These are phyloP conservation scores for Alliaria petiolata DNA, from an alignment of 345 rosid species.

Conservation along the genomic window DNA sequence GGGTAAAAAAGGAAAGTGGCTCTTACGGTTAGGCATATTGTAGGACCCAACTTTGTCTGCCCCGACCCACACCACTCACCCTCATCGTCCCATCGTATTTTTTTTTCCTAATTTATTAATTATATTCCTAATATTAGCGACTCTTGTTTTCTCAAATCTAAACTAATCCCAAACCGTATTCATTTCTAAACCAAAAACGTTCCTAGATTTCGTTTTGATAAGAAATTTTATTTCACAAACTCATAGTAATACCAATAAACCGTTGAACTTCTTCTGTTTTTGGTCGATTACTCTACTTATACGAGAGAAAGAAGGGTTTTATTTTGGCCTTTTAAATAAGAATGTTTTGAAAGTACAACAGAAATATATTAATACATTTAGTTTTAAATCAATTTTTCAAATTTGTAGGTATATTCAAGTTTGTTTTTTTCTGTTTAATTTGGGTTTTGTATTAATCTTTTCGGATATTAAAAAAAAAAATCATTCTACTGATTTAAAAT, in stretches of 20 bases:
- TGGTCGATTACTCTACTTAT: not conserved
- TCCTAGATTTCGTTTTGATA: not conserved
- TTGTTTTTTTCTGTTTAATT: not conserved
- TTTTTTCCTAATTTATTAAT: not conserved
- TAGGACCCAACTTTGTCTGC: constrained; percentile 28
- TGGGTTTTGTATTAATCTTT: not conserved
- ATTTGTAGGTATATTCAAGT: too few species aligned
- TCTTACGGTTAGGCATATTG: constrained; percentile 11
- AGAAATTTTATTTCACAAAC: not conserved
- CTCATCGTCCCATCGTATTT: constrained; percentile 1
- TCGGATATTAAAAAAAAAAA: too few species aligned
- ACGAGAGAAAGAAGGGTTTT: too few species aligned
- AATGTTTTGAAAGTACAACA: too few species aligned
- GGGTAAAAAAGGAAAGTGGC: constrained; percentile 10
- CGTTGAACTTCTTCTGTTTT: not conserved
- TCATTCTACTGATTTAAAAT: too few species aligned
- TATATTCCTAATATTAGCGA: not conserved
- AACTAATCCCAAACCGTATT: not conserved
- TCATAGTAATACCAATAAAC: not conserved
- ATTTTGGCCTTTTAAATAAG: too few species aligned
- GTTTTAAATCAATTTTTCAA: too few species aligned
- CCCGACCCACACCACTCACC: constrained; percentile 21
- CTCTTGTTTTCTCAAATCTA: not conserved
- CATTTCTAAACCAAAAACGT: not conserved
- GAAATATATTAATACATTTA: too few species aligned